These are phyloP conservation scores for Trametopsis cervina DNA, from an alignment of 768 basidiomycete genomes.

Conservation along the genomic window DNA sequence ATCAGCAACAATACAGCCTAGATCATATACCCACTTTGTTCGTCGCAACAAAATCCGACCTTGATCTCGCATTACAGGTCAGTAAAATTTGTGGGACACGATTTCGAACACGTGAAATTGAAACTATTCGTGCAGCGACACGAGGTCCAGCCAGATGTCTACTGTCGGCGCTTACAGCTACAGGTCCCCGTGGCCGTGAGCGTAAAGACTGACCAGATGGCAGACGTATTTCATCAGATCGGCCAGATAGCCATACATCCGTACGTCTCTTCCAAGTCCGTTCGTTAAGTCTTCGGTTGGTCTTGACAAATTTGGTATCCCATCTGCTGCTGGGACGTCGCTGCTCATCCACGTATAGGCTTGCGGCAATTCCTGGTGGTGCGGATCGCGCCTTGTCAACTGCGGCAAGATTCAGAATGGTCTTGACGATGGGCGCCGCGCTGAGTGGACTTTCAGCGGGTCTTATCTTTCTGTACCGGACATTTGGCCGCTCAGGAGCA, in stretches of 20 bases:
- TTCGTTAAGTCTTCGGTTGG: not conserved
- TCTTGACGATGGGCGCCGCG: conserved; percentile 65
- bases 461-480: conserved; percentile 63
- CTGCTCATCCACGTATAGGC: conserved; percentile 13
- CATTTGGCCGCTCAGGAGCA: conserved; percentile 54
- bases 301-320: conserved; percentile 6
- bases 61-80: conserved; percentile 93
- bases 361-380: conserved; percentile 56
- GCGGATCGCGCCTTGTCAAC: conserved; percentile 70
- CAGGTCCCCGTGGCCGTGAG: conserved; percentile 94
- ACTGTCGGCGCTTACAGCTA: conserved; percentile 83
- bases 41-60: conserved; percentile 98
- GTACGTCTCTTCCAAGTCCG: conserved; percentile 48
- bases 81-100: conserved; percentile 13
- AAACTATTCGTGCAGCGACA: conserved; percentile 54
- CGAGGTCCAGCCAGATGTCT: conserved; percentile 97
- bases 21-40: conserved; percentile 95
- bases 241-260: conserved; percentile 82
- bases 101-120: conserved; percentile 1
- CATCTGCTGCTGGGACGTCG: not conserved
- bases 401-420: conserved; percentile 60
- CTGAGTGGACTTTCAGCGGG: conserved; percentile 72
- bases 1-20: conserved; percentile 92
- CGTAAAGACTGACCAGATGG: conserved; percentile 76
- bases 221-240: conserved; percentile 83